Evolutionary conservation across 257 asterid genomes (phyloP), one percentile per base, ranked within the genome.

Genomic region (Solanum pimpinellifolium): DNA sequence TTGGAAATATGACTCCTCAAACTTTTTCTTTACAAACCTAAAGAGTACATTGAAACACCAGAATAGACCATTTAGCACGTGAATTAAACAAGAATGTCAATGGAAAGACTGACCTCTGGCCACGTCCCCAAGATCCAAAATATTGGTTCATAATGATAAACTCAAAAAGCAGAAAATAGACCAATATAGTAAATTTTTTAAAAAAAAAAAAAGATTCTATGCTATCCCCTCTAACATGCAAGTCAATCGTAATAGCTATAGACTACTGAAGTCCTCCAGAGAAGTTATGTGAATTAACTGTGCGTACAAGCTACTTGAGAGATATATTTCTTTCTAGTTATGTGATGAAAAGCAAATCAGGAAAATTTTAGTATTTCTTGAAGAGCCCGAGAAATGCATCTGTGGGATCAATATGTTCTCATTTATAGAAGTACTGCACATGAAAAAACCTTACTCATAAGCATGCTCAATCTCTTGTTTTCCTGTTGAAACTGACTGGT

Each of bases 11-110:
- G 96, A 80, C 92, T 97, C 99, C 92, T 97, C 99, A 10, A 97
- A 97, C 90, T 96, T 97, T 92, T 97, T 97, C 93, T 97, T 97
- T 89, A 97, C 98, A 88, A 94, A 96, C 94, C 99, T 96, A 92
- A 47, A 85, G 86, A 62, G 47, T 72, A 47, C 44, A 81, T 85
- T 86, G 72, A 86, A 73, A 83, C 70, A 83, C 6, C 6, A 14
- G 56, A 77, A 33, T 20, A 21, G 12, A 27, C 47, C 37, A 47
- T 5, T 72, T 25, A 87, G 90, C 83, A 86, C 27, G 70, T 75
- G 75, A 39, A 72, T 7, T 74, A 44, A 29, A 12, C 35, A 49
- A 41, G 21, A 70, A 60, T 42, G 12, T 81, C 27, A 21, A 49
- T 16, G 44, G 69, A 81, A 81, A 81, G 46, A 80, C 41, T 46